Base-by-base conservation (phyloP, 169 alveolate genomes). In the Eimeria maxima region DNA sequence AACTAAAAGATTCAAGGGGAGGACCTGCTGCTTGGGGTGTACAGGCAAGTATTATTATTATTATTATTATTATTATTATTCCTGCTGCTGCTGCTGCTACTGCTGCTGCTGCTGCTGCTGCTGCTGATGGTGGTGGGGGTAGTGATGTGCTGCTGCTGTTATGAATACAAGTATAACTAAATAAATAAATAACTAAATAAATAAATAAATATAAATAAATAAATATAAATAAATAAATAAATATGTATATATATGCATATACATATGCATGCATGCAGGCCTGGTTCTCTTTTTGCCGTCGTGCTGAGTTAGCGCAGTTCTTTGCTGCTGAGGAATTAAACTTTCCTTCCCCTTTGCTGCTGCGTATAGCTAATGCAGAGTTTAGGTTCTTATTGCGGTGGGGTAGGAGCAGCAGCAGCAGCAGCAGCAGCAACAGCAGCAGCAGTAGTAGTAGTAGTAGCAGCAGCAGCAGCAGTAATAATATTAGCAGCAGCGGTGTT, bases 11-110 rank as follows among this genome's bases (percentile, higher is more conserved):
- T 14, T 76, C 95, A 7, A 42, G 95, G 33, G 73, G 95, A 42
- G 95, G 95, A 4, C 95, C 95, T 6, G 90, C 95, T 5, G 83
- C 95, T 24, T 90, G 95, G 95, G 95, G 95, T 57, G 83, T 71
- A 38, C 95, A 90, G 95, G 95, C 55, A 29, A 5, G 91, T 84
- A 47, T 20, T 10, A 16, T 44, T 73, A 5, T 14, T 73, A 47
- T 47, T 73, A 47, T 8, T 73, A 47, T 8, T 73, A 47, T 47
- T 73, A 47, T 20, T 73, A n/a, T n/a, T 73, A 47, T 47, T 73
- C 50, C 44, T 73, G 83, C 20, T 73, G 83, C 83, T 18, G 45
- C 24, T 73, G 74, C 24, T 65, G 74, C 20, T 65, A n/a, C 74
- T 65, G 74, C 74, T 65, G 74, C 57, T 50, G 57, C 57, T 50